A percentile compares a stretch with the other conserved stretches of the same genome.
phyloP scores from a whole-genome alignment of 2,329 filamentous ascomycete species.

The Lizonia empirigonia region DNA sequence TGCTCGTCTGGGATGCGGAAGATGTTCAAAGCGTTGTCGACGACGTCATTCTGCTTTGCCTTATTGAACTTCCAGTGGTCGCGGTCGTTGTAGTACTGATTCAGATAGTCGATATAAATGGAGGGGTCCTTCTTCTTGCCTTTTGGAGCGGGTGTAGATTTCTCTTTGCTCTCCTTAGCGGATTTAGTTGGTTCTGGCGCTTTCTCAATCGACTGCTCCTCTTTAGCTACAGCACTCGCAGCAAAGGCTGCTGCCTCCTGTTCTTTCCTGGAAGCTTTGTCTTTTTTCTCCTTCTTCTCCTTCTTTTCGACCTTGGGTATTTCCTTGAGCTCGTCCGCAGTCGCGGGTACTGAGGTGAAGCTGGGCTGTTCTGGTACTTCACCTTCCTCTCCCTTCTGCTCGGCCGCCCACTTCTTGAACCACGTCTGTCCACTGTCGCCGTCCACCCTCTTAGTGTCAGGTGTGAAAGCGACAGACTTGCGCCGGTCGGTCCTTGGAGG shows the following conservation, averaged over 20 bases:
- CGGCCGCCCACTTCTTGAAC: slow-evolving; percentile 57
- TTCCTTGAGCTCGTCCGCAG: slow-evolving; percentile 24
- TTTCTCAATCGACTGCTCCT: slow-evolving; percentile 1
- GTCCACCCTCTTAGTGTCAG: slow-evolving; percentile 65
- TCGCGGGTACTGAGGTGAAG: slow-evolving; percentile 31
- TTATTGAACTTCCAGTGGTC: slow-evolving; percentile 95
- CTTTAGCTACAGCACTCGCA: slow-evolving; percentile 12
- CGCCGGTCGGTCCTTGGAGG: slow-evolving; percentile 40
- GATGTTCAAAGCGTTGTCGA: slow-evolving; percentile 80
- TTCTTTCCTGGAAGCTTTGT: slow-evolving; percentile 7
- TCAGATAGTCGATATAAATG: slow-evolving; percentile 76
- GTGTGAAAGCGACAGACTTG: slow-evolving; percentile 69
- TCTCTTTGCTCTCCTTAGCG: slow-evolving; percentile 1
- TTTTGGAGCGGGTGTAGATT: slow-evolving; percentile 16
- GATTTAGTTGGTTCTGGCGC: slow-evolving; percentile 2
- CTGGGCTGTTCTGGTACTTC: slow-evolving; percentile 32
- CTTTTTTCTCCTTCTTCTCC: slow-evolving; percentile 24
- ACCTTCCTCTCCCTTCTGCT: slow-evolving; percentile 38
- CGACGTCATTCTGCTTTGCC: slow-evolving; percentile 81
- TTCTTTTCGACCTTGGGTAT: slow-evolving; percentile 26
- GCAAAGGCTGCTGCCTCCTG: slow-evolving; percentile 20
- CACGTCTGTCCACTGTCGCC: slow-evolving; percentile 59
- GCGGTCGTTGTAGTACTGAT: slow-evolving; percentile 72
- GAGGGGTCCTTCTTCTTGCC: slow-evolving; percentile 57
- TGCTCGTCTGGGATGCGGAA: slow-evolving; percentile 72